Base-by-base conservation (phyloP, 305 asterid species). In the Solanum hybrid region DNA sequence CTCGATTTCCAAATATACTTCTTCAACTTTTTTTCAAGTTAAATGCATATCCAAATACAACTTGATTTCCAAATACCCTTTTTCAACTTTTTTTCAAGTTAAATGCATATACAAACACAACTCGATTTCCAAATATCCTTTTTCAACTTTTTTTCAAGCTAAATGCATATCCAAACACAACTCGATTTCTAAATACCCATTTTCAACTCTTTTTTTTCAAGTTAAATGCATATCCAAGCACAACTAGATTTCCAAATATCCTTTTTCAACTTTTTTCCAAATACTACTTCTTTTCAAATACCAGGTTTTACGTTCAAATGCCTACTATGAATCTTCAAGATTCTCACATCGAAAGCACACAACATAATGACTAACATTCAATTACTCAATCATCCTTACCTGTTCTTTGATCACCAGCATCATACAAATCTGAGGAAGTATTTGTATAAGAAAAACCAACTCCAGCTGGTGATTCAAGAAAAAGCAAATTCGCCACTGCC, bases 391-490 rank as follows among this genome's bases (percentile, higher is more conserved):
- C 5, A 79, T 81, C 32, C 17, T 31, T 79, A 89, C 90, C 90
- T 14, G 90, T 88, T 32, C 73, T 79, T 24, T 82, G 87, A 51
- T 90, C 92, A 10, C 92, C 92, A 2, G 32, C 24, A 12, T 75
- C 32, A 57, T 61, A 20, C 37, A 87, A 87, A 36, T 90, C 91
- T 3, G 91, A 79, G 73, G 88, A 29, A 22, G 90, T 78, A 70
- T 90, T 90, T 73, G 92, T 88, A 38, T 90, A 90, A 1, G 92
- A 90, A 34, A 88, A 88, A 9, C 92, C 92, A 72, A 88, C 92
- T 6, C 92, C 92, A 73, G 80, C 80, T 9, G 92, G 92, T 3
- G 92, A 90, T 29, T 90, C 90, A 70, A 90, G 85, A 57, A 90
- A 90, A 15, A 90, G 90, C 72, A 90, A 70, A 68, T 90, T 90